phyloP scores from a whole-genome alignment of 352 stramenopile genomes.

The Globisporangium yorkense region DNA sequence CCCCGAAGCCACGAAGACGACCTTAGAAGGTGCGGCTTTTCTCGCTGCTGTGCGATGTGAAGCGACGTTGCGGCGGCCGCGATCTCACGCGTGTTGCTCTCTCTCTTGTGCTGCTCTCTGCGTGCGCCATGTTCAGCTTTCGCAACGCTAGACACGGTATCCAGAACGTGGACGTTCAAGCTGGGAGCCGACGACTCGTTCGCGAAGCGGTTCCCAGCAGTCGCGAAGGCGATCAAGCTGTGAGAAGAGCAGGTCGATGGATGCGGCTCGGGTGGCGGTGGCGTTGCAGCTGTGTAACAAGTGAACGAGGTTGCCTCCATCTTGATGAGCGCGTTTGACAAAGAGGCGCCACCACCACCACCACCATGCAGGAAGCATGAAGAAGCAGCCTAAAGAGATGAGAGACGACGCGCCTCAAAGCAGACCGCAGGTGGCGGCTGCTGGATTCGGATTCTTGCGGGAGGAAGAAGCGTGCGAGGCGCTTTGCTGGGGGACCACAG shows the following conservation, averaged over 20 bases:
- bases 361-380: not conserved
- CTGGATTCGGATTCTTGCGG: not conserved
- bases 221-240: conserved; percentile 44
- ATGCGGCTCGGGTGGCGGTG: not conserved
- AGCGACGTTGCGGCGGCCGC: not conserved
- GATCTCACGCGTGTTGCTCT: not conserved
- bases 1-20: conserved; percentile 36
- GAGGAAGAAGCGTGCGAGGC: not conserved
- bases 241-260: conserved; percentile 10
- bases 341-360: not conserved
- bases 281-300: not conserved
- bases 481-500: not conserved
- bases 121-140: conserved; percentile 25
- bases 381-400: too few species aligned
- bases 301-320: not conserved
- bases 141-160: conserved; percentile 31
- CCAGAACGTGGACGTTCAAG: conserved; percentile 52
- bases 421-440: not conserved
- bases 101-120: not conserved
- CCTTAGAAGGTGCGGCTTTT: conserved; percentile 27
- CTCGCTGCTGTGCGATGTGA: not conserved
- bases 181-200: conserved; percentile 42
- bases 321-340: too few species aligned
- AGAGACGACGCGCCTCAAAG: not conserved
- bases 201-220: conserved; percentile 36